Evolutionary conservation across 441 rosid species (phyloP), one percentile per base, ranked within the genome.

Genomic region (Euphorbia schlechtendalii): DNA sequence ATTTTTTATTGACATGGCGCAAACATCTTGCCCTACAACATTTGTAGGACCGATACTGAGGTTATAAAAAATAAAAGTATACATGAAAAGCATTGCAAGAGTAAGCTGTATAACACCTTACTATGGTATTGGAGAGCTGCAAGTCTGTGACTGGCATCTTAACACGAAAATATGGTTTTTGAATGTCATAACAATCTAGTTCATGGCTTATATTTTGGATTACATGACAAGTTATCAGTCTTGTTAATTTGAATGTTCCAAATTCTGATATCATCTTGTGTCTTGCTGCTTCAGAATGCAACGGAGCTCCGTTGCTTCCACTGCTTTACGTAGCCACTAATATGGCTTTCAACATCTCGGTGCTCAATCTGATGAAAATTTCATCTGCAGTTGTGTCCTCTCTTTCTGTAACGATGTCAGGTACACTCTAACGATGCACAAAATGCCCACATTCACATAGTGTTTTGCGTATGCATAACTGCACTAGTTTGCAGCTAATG

Each of bases 321-420:
- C 78, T 92, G 18, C 84, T 89, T 49, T 92, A 84, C 61, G 69
- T 89, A 48, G 70, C 79, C 24, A 76, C 87, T 58, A 87, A 92
- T 65, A 77, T 87, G 48, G 81, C 83, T 68, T 87, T 92, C 85
- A 92, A 89, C 78, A 82, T 89, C 77, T 86, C 91, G 7, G 14
- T 72, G 67, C 98, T 92, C 71, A 80, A 78, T 71, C 77, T 89
- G 32, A 78, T 86, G 71, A 89, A 86, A 76, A 71, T 79, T 65
- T 89, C 96, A 63, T 86, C 95, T 2, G 91, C 92, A 3, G 71
- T 92, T 57, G 87, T 89, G 72, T 58, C 96, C 68, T 84, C 91
- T 43, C 90, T 89, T 22, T 67, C 84, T 25, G 76, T 87, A 62
- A 81, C 78, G 76, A 70, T 89, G 68, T 82, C 91, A 83, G 96